Conservation (phyloP, 2,329 filamentous ascomycete genomes). For the Septoria petroselini region DNA sequence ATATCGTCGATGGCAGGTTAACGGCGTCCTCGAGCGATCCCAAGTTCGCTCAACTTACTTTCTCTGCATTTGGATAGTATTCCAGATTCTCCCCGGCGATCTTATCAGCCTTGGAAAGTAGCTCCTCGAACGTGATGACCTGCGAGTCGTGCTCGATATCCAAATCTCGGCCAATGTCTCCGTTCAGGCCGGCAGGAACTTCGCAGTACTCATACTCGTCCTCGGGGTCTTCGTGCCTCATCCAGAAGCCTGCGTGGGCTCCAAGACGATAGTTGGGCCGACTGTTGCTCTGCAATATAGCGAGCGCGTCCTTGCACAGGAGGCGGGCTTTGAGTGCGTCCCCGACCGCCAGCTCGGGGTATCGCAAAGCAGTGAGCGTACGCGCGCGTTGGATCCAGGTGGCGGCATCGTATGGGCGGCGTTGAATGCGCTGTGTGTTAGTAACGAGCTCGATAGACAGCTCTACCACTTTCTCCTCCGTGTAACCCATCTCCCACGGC, state of each 20-base stretch:
- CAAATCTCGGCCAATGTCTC: not conserved
- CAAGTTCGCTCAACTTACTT: no score
- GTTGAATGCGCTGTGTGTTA: conserved; percentile 21
- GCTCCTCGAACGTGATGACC: conserved; percentile 4
- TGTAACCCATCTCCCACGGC: conserved; percentile 9
- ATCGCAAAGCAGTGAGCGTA: conserved; percentile 23
- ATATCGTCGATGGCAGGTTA: no score
- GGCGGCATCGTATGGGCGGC: conserved; percentile 31
- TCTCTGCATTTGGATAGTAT: conserved; percentile 13
- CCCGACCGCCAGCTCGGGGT: conserved; percentile 34
- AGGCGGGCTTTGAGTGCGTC: conserved; percentile 30
- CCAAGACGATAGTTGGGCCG: conserved; percentile 26
- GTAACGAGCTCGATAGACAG: conserved; percentile 10
- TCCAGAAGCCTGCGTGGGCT: conserved; percentile 30
- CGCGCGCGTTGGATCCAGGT: conserved; percentile 27
- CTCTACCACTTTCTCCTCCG: conserved; percentile 2
- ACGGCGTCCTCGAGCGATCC: no score
- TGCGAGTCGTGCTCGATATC: conserved; percentile 15
- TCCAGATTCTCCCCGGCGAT: conserved; percentile 20
- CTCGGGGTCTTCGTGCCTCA: conserved; percentile 22
- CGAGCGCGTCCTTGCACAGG: conserved; percentile 22
- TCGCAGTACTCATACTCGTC: conserved; percentile 9
- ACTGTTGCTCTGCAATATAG: conserved; percentile 8
- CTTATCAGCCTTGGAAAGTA: conserved; percentile 19
- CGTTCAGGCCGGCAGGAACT: not conserved